Evolutionary conservation across 1,139 yeast species (phyloP), one percentile per base, ranked within the genome.

Genomic region (Hyphopichia buzzinii): DNA sequence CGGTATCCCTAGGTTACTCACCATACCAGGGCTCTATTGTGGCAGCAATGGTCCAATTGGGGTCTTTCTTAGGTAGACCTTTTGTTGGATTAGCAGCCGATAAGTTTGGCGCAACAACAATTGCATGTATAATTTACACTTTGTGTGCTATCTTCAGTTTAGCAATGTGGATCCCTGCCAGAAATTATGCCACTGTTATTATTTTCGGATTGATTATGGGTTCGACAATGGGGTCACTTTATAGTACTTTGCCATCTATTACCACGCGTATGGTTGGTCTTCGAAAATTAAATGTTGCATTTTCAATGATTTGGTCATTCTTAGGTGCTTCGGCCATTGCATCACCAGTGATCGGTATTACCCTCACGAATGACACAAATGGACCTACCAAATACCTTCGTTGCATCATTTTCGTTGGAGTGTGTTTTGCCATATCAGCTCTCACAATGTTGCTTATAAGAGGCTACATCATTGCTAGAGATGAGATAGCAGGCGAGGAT

Each of bases 111-210:
- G 59, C 77, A 4, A 44, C 70, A 19, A 74, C 77, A 31, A 55
- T 70, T 11, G 43, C 71, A 5, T 45, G 63, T 3, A 64, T 68
- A 1, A 57, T 55, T 17, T 63, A 59, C 41, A 26, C 48, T 32
- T 36, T 61, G 19, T 59, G 65, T 37, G 77, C 77, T 33, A 56
- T 63, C 28, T 59, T 55, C 38, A 68, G 62, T 24, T 56, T 61
- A 27, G 81, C 79, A 2, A 74, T 80, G 76, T 81, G 86, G 86
- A 67, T 79, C 27, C 82, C 83, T 3, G 72, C 79, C 11, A 55
- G 74, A 33, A 76, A 74, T 46, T 72, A 59, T 43, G 79, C 79
- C 2, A 73, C 79, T 3, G 70, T 78, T 2, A 34, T 52, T n/a
- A 39, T 37, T 8, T 43, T 50, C 22, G 47, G 48, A 7, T 17